Evolutionary conservation across 192 early-diverging fungal genomes (phyloP), one percentile per base, ranked within the genome.

Genomic region (Backusella parvicylindrica): DNA sequence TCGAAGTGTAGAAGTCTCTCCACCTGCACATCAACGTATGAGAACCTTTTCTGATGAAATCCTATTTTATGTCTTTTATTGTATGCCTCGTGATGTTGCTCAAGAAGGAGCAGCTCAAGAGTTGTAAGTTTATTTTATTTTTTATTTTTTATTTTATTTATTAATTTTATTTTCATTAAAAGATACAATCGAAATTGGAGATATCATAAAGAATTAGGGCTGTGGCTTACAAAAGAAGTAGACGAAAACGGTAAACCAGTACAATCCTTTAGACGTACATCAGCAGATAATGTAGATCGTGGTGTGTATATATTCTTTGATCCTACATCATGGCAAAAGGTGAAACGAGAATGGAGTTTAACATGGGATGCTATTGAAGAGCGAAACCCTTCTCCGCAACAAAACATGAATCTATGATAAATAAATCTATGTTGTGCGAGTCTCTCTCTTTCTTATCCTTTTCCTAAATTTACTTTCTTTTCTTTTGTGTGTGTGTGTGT

Each of bases 261-360:
- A 4, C 65, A 75, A 53, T 88, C 88, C 79, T 87, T 89, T 6
- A 86, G 83, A 77, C 64, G 74, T 64, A 76, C 66, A 33, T 76
- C 79, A 23, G 70, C 74, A 71, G 71, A 69, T 70, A 81, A 78
- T 7, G 94, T 87, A 53, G 97, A 98, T 81, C 85, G 93, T 37
- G 95, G 96, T 40, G 83, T 90, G 18, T 99, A 92, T 83, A 84
- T 95, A 41, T 96, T 98, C 74, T 99, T 98, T 83, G 98, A 98
- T 76, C 95, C 96, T 11, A 87, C 81, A 21, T 86, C 85, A 64
- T 99, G 96, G 96, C 88, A 92, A 74, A 92, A 91, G 75, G 91
- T 96, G 47, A 94, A 94, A 77, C 93, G 94, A 85, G 97, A 99
- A 64, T 94, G 88, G 79, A 85, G 94, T 71, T 83, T 98, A 1